phyloP scores from a whole-genome alignment of 2,329 filamentous ascomycete genomes.

The Myriosclerotinia scirpicola region DNA sequence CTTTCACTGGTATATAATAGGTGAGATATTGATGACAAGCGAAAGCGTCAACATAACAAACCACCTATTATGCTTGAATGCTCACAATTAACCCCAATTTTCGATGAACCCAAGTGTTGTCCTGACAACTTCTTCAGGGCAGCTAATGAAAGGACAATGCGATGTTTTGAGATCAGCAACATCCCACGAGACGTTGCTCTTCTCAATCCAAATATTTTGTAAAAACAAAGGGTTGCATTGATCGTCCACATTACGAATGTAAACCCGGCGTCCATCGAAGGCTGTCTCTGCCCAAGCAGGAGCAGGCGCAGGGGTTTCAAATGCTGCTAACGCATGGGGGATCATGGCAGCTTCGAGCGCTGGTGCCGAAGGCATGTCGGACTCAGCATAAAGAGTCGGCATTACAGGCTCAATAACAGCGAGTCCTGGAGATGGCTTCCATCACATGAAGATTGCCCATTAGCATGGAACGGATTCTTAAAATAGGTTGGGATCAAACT shows the following conservation, averaged over 20 bases:
- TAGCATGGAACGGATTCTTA: not conserved
- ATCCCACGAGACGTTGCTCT: slow-evolving; percentile 3
- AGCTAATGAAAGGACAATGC: slow-evolving; percentile 3
- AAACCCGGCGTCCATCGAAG: not conserved
- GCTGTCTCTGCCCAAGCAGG: not conserved
- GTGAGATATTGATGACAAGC: not conserved
- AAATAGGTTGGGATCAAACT: not conserved
- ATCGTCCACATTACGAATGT: not conserved
- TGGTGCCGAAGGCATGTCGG: not conserved
- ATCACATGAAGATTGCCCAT: not conserved
- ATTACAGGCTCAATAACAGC: not conserved
- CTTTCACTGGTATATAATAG: too few species aligned
- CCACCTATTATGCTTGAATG: too few species aligned
- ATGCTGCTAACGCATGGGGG: slow-evolving; percentile 1
- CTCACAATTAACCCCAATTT: not conserved
- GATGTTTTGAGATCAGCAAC: not conserved
- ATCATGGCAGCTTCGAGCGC: not conserved
- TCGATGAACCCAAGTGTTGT: not conserved
- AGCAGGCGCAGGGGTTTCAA: not conserved
- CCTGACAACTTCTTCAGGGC: not conserved
- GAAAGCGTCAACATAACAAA: too few species aligned
- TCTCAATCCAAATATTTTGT: slow-evolving; percentile 5
- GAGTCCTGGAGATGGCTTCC: not conserved
- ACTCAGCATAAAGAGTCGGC: not conserved
- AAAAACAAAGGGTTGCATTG: slow-evolving; percentile 4